Evolutionary conservation across 2,329 filamentous ascomycete genomes (phyloP), one percentile per base, ranked within the genome.

Genomic region (Colletotrichum tabaci): DNA sequence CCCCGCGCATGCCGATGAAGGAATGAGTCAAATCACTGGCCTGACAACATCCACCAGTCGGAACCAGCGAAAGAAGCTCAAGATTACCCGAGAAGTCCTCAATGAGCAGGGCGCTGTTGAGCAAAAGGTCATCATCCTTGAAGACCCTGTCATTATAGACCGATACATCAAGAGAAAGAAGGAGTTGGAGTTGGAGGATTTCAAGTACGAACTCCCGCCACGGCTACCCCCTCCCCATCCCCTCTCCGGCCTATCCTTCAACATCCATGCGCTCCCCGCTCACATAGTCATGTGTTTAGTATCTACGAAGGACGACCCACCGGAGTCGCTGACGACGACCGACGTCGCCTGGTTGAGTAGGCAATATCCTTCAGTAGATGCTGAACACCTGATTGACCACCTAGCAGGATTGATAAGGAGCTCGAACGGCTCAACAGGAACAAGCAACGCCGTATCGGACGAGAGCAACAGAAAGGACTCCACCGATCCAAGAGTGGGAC

Each of bases 341-440:
- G 72, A 62, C 71, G 73, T 46, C 68, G 64, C 15, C 65, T 74
- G 67, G 67, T 66, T 73, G 73, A 74, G 73, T 74, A 68, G 40
- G 49, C 50, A 64, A 55, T 67, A 47, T 42, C 47, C 66, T 71
- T 65, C 26, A 21, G 69, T 72, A 64, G 62, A 64, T 57, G 66
- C 61, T 57, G n/a, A 44, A 56, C 52, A 67, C 56, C 57, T 74
- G 64, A 73, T 74, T 80, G 74, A 80, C 75, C 73, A 65, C 56
- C 35, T 60, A 64, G 64, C 75, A 93, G 91, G 69, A 85, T 95
- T 73, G 87, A 91, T 77, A 88, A 89, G 75, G 96, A 98, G 81
- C 89, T 97, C 65, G 91, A 91, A 63, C 93, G 96, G 75, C 89
- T 99, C 42, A 90, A 96, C 78, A 93, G 95, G 78, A 99, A 98